A percentile compares a stretch with the other conserved stretches of the same genome.
These are phyloP conservation scores for Talaromyces borbonicus DNA, from an alignment of 495 filamentous ascomycete species.

Conservation along the genomic window DNA sequence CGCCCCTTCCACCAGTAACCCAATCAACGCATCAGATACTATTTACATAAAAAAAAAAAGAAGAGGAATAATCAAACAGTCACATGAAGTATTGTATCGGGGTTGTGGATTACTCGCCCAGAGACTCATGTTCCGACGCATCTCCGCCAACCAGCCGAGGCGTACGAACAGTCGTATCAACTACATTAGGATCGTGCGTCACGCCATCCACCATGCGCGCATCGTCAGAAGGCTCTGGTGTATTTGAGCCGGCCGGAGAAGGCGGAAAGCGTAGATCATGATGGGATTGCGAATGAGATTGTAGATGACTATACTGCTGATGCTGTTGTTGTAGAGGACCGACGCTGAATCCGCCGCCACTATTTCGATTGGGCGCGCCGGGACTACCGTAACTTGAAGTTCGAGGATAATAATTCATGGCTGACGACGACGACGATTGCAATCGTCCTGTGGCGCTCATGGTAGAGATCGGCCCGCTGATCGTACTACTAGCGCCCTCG, in stretches of 20 bases:
- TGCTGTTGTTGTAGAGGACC: background rate
- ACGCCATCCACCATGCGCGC: constrained; percentile 45
- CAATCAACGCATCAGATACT: too few relatives aligned
- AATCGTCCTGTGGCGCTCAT: constrained; percentile 16
- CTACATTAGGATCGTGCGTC: constrained; percentile 43
- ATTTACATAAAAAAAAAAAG: too few relatives aligned
- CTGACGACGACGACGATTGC: constrained; percentile 14
- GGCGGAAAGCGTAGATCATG: background rate
- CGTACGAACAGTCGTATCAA: constrained; percentile 42
- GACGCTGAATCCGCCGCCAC: background rate
- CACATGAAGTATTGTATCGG: background rate
- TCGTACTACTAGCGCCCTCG: constrained; percentile 73
- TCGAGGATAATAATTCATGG: background rate
- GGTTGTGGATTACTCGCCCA: background rate
- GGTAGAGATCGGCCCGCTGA: constrained; percentile 58
- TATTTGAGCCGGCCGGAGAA: constrained; percentile 28
- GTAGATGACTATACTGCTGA: too few relatives aligned
- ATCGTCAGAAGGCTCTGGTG: constrained; percentile 34
- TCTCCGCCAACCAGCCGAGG: constrained; percentile 25
- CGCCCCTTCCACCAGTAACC: too few relatives aligned
- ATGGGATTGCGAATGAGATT: too few relatives aligned
- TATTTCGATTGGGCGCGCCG: constrained; percentile 15
- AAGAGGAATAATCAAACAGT: constrained; percentile 6
- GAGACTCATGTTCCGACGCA: background rate
- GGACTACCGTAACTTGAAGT: constrained; percentile 30